Conservation (phyloP, 148 eudicot species). For the Selenicereus undatus region DNA sequence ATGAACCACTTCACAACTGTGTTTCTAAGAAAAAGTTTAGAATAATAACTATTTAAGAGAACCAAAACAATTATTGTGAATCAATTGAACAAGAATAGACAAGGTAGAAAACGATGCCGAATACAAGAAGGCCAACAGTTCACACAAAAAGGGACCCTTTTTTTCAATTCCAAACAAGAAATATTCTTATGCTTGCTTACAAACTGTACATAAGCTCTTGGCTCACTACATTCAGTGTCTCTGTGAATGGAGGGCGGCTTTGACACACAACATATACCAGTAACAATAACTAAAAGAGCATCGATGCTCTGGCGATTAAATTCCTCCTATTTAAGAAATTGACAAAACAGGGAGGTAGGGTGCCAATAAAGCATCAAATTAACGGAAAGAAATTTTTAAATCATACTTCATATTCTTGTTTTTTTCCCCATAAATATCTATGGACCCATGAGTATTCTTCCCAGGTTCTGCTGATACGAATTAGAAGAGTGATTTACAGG, state of each 20-base stretch:
- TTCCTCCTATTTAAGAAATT: conserved; percentile 19
- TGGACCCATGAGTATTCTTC: conserved; percentile 71
- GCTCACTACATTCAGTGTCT: conserved; percentile 18
- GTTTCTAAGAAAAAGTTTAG: too few species aligned
- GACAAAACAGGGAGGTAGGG: background rate
- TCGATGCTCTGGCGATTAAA: conserved; percentile 13
- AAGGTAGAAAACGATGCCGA: background rate
- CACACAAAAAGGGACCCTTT: background rate
- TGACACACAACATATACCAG: conserved; percentile 15
- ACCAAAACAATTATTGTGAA: too few species aligned
- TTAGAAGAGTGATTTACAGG: conserved; percentile 59
- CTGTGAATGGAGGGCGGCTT: conserved; percentile 14
- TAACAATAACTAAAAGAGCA: conserved; percentile 14
- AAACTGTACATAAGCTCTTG: conserved; percentile 29
- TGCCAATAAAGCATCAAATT: background rate
- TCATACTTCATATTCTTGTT: conserved; percentile 16
- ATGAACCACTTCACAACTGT: too few species aligned
- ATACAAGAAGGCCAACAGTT: background rate
- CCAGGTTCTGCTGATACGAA: conserved; percentile 58
- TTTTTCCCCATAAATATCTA: conserved; percentile 25
- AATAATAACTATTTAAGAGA: too few species aligned
- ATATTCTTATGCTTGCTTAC: conserved; percentile 30
- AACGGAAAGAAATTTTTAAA: background rate
- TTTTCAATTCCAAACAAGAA: conserved; percentile 20
- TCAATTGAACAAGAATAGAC: too few species aligned